These are phyloP conservation scores for Excoecaria cochinchinensis DNA, from an alignment of 345 rosid genomes.

Conservation along the genomic window DNA sequence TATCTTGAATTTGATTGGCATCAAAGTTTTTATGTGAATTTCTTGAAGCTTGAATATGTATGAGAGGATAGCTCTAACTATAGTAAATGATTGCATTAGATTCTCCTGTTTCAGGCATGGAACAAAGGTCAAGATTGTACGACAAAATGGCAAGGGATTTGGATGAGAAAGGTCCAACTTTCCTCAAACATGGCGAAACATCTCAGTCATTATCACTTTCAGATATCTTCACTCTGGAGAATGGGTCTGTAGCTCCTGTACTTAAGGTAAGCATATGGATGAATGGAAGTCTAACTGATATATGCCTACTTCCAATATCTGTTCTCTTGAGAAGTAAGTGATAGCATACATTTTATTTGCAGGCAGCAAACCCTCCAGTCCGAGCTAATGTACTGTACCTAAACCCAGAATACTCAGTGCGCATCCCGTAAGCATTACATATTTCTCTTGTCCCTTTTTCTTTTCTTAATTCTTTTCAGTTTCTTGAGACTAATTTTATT, in stretches of 20 bases:
- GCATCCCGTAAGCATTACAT: conserved; percentile 65
- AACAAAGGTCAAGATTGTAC: conserved; percentile 58
- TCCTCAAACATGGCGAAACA: conserved; percentile 84
- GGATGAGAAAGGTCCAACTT: conserved; percentile 63
- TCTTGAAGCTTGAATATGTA: not conserved
- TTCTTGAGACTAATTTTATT: not conserved
- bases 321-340: conserved; percentile 1
- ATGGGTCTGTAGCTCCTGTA: conserved; percentile 65
- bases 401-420: conserved; percentile 60
- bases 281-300: not conserved
- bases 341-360: conserved; percentile 17
- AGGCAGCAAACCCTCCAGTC: conserved; percentile 90
- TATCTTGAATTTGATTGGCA: not conserved
- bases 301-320: not conserved
- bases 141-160: conserved; percentile 79
- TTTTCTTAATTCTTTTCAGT: not conserved
- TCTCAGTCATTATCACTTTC: conserved; percentile 83
- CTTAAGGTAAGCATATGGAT: conserved; percentile 49
- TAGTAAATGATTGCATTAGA: conserved; percentile 31
- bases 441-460: conserved; percentile 7
- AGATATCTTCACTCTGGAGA: conserved; percentile 63
- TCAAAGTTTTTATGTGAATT: not conserved
- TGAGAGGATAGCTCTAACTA: not conserved
- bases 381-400: conserved; percentile 83
- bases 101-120: conserved; percentile 37